Evolutionary conservation across 108 stramenopile species (phyloP), one percentile per base, ranked within the genome.

Genomic region (Thalassiosira profunda): DNA sequence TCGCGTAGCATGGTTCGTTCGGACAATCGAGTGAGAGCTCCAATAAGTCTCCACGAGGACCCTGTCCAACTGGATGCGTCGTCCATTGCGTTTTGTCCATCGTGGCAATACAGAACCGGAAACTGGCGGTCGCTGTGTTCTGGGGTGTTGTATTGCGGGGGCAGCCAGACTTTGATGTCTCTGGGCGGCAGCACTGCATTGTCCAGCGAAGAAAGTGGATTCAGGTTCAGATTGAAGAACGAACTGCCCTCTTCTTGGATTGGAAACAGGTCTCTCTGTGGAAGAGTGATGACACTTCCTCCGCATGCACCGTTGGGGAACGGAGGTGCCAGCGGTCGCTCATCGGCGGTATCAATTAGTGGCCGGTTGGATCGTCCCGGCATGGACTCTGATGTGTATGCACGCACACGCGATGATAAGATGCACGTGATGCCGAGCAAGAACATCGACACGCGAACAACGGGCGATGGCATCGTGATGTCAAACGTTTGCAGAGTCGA

Each of bases 1-100:
- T 66, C 70, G 12, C 41, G 56, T 28, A 85, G 46, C 57, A 72
- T 20, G 21, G 54, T 41, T 24, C 72, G 47, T 63, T 86, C 80
- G 5, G 63, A 60, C 63, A 90, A 37, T 34, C 89, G 63, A 23
- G 84, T 84, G 43, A 91, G 63, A 25, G 90, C 86, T n/a, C 90
- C 90, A 2, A 62, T 61, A 44, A 91, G 44, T 42, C 90, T 55
- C 90, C 87, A 88, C 0, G 84, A 85, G 18, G 70, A 60, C 2
- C 90, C 90, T 33, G 90, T 91, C 90, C 90, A 91, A 56, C 82
- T 84, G 21, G 55, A 62, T 40, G 84, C n/a, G 51, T 74, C 76
- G 33, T 78, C 55, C 52, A 78, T 73, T 45, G 71, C 76, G 73
- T 87, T 90, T 67, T 90, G 86, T 8, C 89, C 89, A 63, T 90